Evolutionary conservation across 305 asterid species (phyloP).

Genomic region (Fraxinus velutina): DNA sequence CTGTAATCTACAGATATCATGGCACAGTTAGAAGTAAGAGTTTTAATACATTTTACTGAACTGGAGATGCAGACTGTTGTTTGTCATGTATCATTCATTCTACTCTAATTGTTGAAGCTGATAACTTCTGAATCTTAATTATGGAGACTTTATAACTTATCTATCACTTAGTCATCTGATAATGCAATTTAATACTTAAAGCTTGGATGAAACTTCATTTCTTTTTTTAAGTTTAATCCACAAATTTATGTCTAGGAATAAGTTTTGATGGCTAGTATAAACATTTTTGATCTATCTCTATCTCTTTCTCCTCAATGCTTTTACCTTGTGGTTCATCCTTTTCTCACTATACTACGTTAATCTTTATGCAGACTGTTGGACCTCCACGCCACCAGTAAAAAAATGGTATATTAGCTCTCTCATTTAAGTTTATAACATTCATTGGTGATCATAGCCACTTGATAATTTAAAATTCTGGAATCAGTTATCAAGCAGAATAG

Average conservation of each 20-base stretch:
- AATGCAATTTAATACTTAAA: background rate
- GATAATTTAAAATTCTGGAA: constrained; percentile 9
- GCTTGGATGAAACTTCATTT: background rate
- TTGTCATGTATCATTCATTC: background rate
- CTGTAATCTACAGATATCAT: background rate
- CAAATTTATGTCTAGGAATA: background rate
- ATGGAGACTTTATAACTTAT: background rate
- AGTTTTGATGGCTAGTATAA: constrained; percentile 1
- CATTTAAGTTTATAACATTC: constrained; percentile 12
- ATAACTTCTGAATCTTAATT: background rate
- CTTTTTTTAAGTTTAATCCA: background rate
- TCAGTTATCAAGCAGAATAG: background rate
- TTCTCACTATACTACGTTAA: constrained; percentile 21
- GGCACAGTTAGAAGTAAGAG: background rate
- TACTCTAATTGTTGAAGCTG: background rate
- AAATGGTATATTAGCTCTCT: constrained; percentile 53
- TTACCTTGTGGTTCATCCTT: constrained; percentile 5
- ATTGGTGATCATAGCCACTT: constrained; percentile 7
- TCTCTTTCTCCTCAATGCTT: constrained; percentile 9
- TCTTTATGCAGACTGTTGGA: constrained; percentile 85
- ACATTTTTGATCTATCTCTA: background rate
- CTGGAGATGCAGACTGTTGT: background rate
- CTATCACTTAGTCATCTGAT: background rate
- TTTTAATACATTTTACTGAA: background rate
- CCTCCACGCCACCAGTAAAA: constrained; percentile 63